Base-by-base conservation (phyloP, 345 rosid species). In the Hirschfeldia incana region DNA sequence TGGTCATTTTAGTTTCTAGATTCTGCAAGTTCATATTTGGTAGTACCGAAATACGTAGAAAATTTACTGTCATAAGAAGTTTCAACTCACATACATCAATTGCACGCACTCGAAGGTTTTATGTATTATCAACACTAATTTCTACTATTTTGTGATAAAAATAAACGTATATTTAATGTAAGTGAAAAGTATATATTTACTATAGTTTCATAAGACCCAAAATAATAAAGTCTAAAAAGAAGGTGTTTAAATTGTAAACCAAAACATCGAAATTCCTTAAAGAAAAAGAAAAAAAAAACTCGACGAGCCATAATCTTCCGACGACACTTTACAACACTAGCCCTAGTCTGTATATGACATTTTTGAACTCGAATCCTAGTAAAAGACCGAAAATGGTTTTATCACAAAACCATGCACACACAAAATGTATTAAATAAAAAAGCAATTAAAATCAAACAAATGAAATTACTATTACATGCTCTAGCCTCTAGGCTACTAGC, bases 381-480 rank as follows among this genome's bases (percentile, higher is more conserved):
- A 36, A 36, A 36, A 7, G 42, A 36, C 42, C 9, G 42, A 7
- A 8, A 36, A 7, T 36, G 67, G 27, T 32, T 32, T 7, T 63
- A 63, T 36, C 49, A 64, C 49, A 57, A 21, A 55, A 21, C 53
- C 63, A 59, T 27, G 32, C 63, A 64, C 8, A 34, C 65, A 53
- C 59, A 49, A 68, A 29, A 69, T 44, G 9, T 60, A 30, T 69
- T 16, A 59, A 10, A 68, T 58, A 42, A 44, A 60, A 44, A 42
- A 2, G 51, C 51, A 42, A 11, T 11, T 42, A 21, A 49, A 32
- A 42, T 11, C 11, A 67, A 76, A 30, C 34, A 76, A 59, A 30
- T 44, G 34, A 68, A 6, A 46, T 17, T 69, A 61, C 36, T 69
- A 5, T 69, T 49, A 34, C 71, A 69, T 70, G 75, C 75, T 62